Conservation (phyloP, 1,284 basidiomycete genomes). For the Ganoderma sp. region DNA sequence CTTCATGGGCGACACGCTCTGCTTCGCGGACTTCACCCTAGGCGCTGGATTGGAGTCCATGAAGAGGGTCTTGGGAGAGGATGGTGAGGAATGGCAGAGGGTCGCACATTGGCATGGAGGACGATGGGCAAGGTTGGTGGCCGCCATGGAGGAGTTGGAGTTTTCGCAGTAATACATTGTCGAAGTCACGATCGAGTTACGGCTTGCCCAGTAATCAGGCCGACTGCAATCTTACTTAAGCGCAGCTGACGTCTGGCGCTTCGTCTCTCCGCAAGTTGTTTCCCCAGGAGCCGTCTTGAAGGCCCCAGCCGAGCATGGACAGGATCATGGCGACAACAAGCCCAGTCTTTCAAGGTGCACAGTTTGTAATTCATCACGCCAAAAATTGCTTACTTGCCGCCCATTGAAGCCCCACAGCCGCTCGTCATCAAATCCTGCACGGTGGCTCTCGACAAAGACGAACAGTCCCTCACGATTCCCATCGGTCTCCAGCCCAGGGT, state of each 20-base stretch:
- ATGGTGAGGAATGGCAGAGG: conserved; percentile 32
- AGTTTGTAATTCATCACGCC: not conserved
- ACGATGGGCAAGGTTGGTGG: conserved; percentile 30
- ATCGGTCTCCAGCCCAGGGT: not conserved
- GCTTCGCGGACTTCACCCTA: conserved; percentile 31
- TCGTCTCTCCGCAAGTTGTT: not conserved
- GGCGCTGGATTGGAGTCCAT: conserved; percentile 30
- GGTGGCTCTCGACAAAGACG: not conserved
- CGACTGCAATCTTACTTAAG: not conserved
- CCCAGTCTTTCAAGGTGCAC: not conserved
- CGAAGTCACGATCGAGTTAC: not conserved
- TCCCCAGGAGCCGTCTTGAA: not conserved
- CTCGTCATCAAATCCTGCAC: not conserved
- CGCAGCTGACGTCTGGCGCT: not conserved
- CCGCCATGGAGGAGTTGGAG: conserved; percentile 20
- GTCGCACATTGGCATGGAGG: conserved; percentile 33
- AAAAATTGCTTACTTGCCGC: not conserved
- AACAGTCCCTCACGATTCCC: not conserved
- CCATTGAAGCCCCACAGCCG: not conserved
- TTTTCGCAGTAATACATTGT: not conserved
- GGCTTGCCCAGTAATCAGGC: too few relatives aligned
- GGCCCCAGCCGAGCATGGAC: not conserved
- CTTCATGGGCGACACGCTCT: conserved; percentile 27
- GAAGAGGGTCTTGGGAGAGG: conserved; percentile 28
- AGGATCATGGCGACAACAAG: not conserved